Conservation (phyloP, 1,284 basidiomycete genomes). For the Moesziomyces globuligerus region DNA sequence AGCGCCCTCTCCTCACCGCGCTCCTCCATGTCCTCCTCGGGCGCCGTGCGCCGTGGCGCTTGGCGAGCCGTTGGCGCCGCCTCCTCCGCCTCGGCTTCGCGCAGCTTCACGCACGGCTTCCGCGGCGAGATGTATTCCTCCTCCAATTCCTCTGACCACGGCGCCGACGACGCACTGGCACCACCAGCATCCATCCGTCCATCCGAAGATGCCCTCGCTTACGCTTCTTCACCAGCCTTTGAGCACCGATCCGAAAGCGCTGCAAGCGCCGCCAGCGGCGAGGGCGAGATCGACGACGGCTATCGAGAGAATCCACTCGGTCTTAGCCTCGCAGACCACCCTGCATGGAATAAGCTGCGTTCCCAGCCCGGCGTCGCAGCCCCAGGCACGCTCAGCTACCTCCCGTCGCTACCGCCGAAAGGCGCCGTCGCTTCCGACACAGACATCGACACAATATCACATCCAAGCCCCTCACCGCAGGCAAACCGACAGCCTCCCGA, state of each 20-base stretch:
- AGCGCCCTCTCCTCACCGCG: conserved; percentile 49
- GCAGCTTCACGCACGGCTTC: conserved; percentile 28
- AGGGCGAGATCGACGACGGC: conserved; percentile 10
- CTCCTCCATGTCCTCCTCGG: conserved; percentile 42
- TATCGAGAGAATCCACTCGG: conserved; percentile 32
- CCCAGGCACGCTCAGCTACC: conserved; percentile 38
- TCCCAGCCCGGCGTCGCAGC: conserved; percentile 22
- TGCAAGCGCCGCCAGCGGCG: not conserved
- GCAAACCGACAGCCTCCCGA: not conserved
- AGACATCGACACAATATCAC: not conserved
- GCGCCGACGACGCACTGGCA: conserved; percentile 16
- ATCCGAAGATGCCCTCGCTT: not conserved
- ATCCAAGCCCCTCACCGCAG: not conserved
- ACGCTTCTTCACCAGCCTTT: conserved; percentile 5
- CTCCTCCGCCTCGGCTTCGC: conserved; percentile 23
- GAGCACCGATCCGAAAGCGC: not conserved
- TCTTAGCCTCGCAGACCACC: conserved; percentile 34
- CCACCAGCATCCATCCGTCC: conserved; percentile 4
- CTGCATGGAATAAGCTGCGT: conserved; percentile 37
- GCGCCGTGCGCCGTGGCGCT: conserved; percentile 39
- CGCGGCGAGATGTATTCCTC: conserved; percentile 25
- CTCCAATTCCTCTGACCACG: conserved; percentile 31
- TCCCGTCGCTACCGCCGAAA: conserved; percentile 28
- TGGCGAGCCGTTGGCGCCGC: conserved; percentile 40
- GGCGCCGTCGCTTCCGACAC: not conserved